Conservation (phyloP, 352 stramenopile genomes). For the Pythium aphanidermatum region DNA sequence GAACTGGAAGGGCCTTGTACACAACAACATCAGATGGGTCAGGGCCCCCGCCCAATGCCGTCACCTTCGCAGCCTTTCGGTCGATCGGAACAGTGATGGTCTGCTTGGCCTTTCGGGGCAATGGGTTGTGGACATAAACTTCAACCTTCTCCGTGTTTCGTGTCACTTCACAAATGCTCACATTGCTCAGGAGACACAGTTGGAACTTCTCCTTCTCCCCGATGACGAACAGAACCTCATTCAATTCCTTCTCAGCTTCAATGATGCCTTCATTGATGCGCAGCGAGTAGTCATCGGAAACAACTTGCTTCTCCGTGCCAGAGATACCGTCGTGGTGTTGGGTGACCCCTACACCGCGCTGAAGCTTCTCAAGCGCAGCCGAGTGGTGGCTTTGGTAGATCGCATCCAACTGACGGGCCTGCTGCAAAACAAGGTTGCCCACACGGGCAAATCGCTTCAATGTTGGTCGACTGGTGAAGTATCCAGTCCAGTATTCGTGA, state of each 20-base stretch:
- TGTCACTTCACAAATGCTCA: conserved; percentile 86
- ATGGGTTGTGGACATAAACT: conserved; percentile 63
- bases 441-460: conserved; percentile 92
- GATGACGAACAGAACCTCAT: conserved; percentile 69
- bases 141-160: conserved; percentile 62
- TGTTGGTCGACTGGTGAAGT: conserved; percentile 92
- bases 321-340: conserved; percentile 96
- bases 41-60: conserved; percentile 27
- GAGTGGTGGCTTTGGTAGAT: conserved; percentile 62
- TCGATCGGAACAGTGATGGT: conserved; percentile 57
- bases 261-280: conserved; percentile 83
- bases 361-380: conserved; percentile 48
- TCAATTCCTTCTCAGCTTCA: conserved; percentile 55
- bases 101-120: conserved; percentile 49
- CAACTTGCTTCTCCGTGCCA: conserved; percentile 94
- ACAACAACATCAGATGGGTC: conserved; percentile 37
- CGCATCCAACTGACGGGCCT: conserved; percentile 89
- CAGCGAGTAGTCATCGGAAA: conserved; percentile 94
- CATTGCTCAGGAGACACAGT: conserved; percentile 83
- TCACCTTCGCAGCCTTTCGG: conserved; percentile 34
- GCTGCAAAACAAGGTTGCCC: conserved; percentile 84
- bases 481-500: conserved; percentile 95
- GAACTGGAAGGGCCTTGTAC: conserved; percentile 47
- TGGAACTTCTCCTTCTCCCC: conserved; percentile 57
- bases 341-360: conserved; percentile 88